phyloP scores from a whole-genome alignment of 1,284 basidiomycete genomes.

The Trametes versicolor region DNA sequence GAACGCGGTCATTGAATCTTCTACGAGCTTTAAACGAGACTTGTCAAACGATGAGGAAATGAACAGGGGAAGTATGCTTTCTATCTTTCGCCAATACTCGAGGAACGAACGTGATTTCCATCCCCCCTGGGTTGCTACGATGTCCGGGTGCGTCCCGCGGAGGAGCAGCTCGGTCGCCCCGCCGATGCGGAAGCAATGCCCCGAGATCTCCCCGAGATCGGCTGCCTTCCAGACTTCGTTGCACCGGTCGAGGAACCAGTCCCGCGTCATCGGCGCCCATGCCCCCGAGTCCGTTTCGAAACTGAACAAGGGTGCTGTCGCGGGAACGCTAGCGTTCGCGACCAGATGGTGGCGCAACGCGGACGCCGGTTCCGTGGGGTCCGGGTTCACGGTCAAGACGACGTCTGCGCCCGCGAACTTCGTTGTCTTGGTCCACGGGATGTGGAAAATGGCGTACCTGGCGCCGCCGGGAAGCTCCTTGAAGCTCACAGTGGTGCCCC shows the following conservation, averaged over 20 bases:
- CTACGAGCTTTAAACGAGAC: background rate
- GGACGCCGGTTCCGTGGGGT: conserved; percentile 11
- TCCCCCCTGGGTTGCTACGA: conserved; percentile 45
- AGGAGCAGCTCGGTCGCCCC: conserved; percentile 42
- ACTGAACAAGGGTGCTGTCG: conserved; percentile 1
- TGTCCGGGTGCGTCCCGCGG: conserved; percentile 44
- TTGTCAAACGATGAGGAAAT: background rate
- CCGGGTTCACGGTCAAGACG: conserved; percentile 4
- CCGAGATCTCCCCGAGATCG: conserved; percentile 18
- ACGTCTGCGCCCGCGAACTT: conserved; percentile 1
- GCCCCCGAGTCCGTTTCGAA: conserved; percentile 6
- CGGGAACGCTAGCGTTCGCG: background rate
- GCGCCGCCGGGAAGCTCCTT: conserved; percentile 8
- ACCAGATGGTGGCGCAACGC: background rate
- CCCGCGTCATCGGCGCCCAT: conserved; percentile 30
- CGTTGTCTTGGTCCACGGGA: conserved; percentile 28
- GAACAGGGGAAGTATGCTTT: background rate
- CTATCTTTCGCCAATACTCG: conserved; percentile 44
- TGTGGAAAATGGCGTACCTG: conserved; percentile 4
- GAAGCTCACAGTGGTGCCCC: background rate
- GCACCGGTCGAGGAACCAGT: conserved; percentile 37
- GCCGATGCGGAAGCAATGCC: conserved; percentile 4
- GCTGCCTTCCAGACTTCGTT: conserved; percentile 39
- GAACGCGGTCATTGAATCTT: background rate
- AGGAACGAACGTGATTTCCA: conserved; percentile 49